These are phyloP conservation scores for Saturnispora serradocipensis DNA, from an alignment of 805 yeast species.

Conservation along the genomic window DNA sequence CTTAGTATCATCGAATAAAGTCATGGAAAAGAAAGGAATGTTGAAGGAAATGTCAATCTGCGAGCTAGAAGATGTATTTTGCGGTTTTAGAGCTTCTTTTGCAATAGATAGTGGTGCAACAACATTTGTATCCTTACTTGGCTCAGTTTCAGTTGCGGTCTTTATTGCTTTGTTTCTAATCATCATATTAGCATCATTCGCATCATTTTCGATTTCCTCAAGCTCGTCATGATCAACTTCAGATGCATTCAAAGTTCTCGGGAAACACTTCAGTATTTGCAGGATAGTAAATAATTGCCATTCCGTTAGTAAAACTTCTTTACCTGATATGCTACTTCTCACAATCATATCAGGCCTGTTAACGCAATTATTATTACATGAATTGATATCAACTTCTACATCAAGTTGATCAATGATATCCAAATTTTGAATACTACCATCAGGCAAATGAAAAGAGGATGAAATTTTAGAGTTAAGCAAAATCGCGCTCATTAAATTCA, in stretches of 20 bases:
- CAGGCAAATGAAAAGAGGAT: slow-evolving; percentile 44
- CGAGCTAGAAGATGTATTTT: background rate
- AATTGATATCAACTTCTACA: slow-evolving; percentile 49
- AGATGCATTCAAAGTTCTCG: slow-evolving; percentile 41
- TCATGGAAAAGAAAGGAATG: slow-evolving; percentile 56
- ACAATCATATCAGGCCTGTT: slow-evolving; percentile 42
- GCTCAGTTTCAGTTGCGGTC: slow-evolving; percentile 10
- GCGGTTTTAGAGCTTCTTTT: background rate
- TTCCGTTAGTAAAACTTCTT: slow-evolving; percentile 62
- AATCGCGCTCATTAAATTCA: slow-evolving; percentile 59
- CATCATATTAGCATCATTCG: slow-evolving; percentile 50
- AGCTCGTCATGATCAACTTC: slow-evolving; percentile 34
- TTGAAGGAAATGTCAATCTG: slow-evolving; percentile 40
- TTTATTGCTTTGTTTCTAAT: slow-evolving; percentile 17
- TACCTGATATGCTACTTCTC: slow-evolving; percentile 51
- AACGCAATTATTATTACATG: slow-evolving; percentile 33
- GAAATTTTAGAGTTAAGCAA: slow-evolving; percentile 61
- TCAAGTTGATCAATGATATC: slow-evolving; percentile 63
- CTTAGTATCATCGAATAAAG: slow-evolving; percentile 47
- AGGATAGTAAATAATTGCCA: slow-evolving; percentile 53
- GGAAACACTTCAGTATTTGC: slow-evolving; percentile 45
- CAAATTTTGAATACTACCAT: slow-evolving; percentile 39
- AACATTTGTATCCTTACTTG: background rate
- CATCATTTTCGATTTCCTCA: slow-evolving; percentile 54
- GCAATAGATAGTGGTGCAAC: background rate